Percentiles rank a stretch among this genome's conserved stretches.
Evolutionary conservation across 805 yeast species (phyloP).

Genomic region (Wilhelminamyces savonicus): DNA sequence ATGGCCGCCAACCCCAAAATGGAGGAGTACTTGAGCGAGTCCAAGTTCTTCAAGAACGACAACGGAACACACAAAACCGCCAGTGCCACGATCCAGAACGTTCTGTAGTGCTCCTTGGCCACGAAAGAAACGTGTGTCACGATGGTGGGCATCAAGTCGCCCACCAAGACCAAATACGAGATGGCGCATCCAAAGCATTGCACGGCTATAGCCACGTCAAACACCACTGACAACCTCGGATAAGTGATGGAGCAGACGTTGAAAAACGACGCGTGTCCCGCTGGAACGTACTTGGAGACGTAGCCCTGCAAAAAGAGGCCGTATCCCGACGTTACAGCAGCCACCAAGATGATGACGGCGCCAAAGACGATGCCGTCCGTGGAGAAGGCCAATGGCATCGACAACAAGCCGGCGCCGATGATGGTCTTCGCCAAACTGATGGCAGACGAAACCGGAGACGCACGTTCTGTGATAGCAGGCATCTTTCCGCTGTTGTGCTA

Average conservation of each 20-base stretch:
- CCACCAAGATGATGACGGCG: constrained; percentile 46
- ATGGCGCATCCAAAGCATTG: constrained; percentile 70
- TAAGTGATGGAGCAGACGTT: constrained; percentile 53
- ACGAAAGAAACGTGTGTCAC: constrained; percentile 18
- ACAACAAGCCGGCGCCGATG: constrained; percentile 62
- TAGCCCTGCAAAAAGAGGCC: constrained; percentile 62
- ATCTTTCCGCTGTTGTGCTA: no score
- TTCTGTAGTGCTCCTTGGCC: constrained; percentile 25
- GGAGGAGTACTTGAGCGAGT: constrained; percentile 81
- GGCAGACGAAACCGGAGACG: constrained; percentile 34
- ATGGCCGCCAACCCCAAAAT: constrained; percentile 78
- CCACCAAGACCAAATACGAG: constrained; percentile 62
- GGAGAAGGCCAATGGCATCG: constrained; percentile 64
- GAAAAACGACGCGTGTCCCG: constrained; percentile 65
- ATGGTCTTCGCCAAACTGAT: constrained; percentile 52
- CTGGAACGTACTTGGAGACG: constrained; percentile 43
- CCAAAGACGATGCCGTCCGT: constrained; percentile 44
- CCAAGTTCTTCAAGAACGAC: constrained; percentile 68
- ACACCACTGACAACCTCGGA: constrained; percentile 53
- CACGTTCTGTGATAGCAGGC: constrained; percentile 22
- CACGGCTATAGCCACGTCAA: constrained; percentile 63
- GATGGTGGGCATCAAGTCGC: constrained; percentile 64
- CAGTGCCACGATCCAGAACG: constrained; percentile 57
- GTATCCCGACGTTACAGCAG: constrained; percentile 60
- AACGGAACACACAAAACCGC: constrained; percentile 46